Evolutionary conservation across 306 rosid species (phyloP), one percentile per base, ranked within the genome.

Genomic region (Sphenostylis stenocarpa): DNA sequence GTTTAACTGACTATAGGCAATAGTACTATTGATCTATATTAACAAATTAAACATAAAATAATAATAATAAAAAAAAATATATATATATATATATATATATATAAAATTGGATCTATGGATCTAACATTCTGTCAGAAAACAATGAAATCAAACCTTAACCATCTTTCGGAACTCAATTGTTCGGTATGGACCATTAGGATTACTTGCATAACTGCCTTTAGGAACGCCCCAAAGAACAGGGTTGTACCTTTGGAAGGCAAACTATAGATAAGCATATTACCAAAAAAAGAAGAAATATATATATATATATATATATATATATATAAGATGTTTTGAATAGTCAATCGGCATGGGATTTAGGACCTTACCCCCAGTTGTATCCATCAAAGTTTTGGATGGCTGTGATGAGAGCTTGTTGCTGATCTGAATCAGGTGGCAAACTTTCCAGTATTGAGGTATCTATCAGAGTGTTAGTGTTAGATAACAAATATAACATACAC

Each of bases 191-290:
- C 98, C 96, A 79, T 88, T 88, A 43, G 97, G 90, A 58, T 85
- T 80, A 81, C 91, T 90, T 56, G 98, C 96, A 83, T 95, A 95
- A 84, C 98, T 89, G 75, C 98, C 98, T 89, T 95, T 95, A 41
- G 98, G 98, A 64, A 90, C 96, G 6, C 98, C 98, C 96, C 97
- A 92, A 58, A 95, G 86, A 72, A 92, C 90, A 79, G 98, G 98
- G 84, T 92, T 95, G 81, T 90, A 95, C 90, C 98, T 95, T 83
- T 58, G 28, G 36, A 78, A 72, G 75, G 76, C 64, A 77, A 11
- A 67, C 43, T 8, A 38, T 38, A 41, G 3, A 41, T 41, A 13
- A 41, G 47, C 47, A 41, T 1, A 11, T 41, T 41, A 11, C 47
- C 15, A 41, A 41, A 41, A 6, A 7, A 41, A 41, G 28, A 1